Conservation (phyloP, 2,329 filamentous ascomycete species). For the Aspergillus persii region DNA sequence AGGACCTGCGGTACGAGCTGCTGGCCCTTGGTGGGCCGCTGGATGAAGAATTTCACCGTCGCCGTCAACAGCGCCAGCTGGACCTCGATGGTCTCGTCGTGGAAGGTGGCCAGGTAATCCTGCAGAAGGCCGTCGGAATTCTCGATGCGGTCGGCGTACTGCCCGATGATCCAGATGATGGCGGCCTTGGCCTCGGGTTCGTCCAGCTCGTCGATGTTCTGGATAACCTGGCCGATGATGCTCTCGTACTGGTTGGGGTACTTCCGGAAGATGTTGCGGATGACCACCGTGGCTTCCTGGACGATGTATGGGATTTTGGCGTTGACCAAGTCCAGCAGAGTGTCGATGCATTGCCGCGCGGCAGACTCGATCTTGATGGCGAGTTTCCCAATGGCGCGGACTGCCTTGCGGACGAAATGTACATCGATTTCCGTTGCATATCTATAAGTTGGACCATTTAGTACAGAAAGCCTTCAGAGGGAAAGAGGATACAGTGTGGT, state of each 20-base stretch:
- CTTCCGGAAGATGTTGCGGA: constrained; percentile 98
- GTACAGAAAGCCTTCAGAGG: background rate
- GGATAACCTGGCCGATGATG: constrained; percentile 92
- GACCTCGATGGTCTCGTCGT: constrained; percentile 92
- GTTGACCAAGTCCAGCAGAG: constrained; percentile 85
- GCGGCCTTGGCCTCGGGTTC: constrained; percentile 97
- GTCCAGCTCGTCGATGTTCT: constrained; percentile 93
- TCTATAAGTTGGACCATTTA: constrained; percentile 31
- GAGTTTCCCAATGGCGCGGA: constrained; percentile 94
- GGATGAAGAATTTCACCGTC: constrained; percentile 97
- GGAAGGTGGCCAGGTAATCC: constrained; percentile 90
- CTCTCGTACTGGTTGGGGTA: constrained; percentile 99
- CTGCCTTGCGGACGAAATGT: constrained; percentile 96
- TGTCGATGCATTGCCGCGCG: constrained; percentile 84
- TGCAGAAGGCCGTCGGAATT: constrained; percentile 92
- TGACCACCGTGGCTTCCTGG: constrained; percentile 97
- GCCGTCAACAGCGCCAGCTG: constrained; percentile 92
- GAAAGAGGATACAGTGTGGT: background rate
- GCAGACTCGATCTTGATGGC: constrained; percentile 99
- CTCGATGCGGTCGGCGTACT: constrained; percentile 96
- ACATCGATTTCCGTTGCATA: constrained; percentile 98
- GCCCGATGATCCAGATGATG: constrained; percentile 99
- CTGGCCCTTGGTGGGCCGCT: constrained; percentile 90
- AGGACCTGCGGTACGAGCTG: constrained; percentile 90
- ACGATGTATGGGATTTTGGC: constrained; percentile 99